These are phyloP conservation scores for Gastrodia elata DNA, from an alignment of 106 monocot species.

Conservation along the genomic window DNA sequence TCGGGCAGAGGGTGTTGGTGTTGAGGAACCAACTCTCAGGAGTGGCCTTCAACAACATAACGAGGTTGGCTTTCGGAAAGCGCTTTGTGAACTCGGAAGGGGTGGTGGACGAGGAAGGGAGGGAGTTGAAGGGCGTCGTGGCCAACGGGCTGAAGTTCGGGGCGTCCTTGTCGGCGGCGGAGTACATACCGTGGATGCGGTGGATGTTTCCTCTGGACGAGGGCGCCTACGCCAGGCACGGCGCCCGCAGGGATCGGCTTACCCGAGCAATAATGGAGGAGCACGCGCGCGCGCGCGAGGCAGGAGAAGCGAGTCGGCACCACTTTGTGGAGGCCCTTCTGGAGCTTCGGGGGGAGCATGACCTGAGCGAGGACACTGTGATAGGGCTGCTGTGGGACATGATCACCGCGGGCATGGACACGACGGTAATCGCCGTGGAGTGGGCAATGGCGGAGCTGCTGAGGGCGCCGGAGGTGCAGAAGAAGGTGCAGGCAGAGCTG, in stretches of 20 bases:
- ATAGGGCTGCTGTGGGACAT: constrained; percentile 89
- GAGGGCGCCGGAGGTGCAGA: constrained; percentile 59
- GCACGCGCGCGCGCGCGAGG: constrained; percentile 42
- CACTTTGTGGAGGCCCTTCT: constrained; percentile 80
- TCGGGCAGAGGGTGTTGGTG: constrained; percentile 36
- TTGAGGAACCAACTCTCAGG: constrained; percentile 45
- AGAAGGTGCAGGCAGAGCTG: constrained; percentile 65
- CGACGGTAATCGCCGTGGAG: constrained; percentile 75
- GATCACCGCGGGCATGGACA: constrained; percentile 97
- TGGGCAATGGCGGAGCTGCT: constrained; percentile 95
- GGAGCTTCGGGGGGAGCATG: constrained; percentile 53
- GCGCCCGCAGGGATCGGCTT: constrained; percentile 46
- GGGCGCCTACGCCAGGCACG: constrained; percentile 51
- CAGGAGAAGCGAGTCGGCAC: constrained; percentile 53
- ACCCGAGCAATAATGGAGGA: constrained; percentile 75
- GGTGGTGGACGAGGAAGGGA: constrained; percentile 56
- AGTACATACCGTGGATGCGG: constrained; percentile 60
- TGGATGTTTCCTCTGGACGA: constrained; percentile 75
- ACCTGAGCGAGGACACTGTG: constrained; percentile 77
- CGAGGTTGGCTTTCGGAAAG: constrained; percentile 80
- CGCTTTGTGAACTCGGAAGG: constrained; percentile 64
- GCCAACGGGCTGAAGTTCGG: constrained; percentile 61
- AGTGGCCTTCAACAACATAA: constrained; percentile 89
- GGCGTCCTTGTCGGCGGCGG: constrained; percentile 61
- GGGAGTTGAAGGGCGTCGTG: constrained; percentile 68